These are phyloP conservation scores for Mucor saturninus DNA, from an alignment of 371 early-diverging fungal genomes.

Conservation along the genomic window DNA sequence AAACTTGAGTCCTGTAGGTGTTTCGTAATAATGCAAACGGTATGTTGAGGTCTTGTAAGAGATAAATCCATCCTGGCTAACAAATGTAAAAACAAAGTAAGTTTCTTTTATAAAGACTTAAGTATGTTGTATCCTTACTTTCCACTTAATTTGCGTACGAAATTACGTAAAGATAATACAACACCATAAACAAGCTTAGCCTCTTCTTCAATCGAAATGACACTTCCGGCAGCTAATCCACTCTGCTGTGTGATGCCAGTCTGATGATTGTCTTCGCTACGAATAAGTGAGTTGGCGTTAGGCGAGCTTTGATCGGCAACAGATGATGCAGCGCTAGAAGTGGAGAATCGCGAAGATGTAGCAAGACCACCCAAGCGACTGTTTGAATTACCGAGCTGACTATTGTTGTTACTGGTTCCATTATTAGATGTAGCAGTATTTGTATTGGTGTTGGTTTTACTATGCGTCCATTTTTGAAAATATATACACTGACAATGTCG, in stretches of 20 bases:
- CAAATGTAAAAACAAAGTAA: background rate
- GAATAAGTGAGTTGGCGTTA: constrained; percentile 28
- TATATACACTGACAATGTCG: constrained; percentile 90
- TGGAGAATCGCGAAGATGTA: constrained; percentile 40
- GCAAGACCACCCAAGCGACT: constrained; percentile 38
- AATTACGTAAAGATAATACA: constrained; percentile 84
- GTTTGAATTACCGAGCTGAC: constrained; percentile 35
- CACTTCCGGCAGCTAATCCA: constrained; percentile 56
- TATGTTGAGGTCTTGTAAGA: constrained; percentile 85
- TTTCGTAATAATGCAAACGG: constrained; percentile 89
- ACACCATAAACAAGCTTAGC: constrained; percentile 95
- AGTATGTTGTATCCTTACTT: constrained; percentile 28
- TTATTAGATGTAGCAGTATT: constrained; percentile 7
- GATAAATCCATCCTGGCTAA: constrained; percentile 74
- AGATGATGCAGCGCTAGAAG: constrained; percentile 46
- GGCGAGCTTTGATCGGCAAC: constrained; percentile 29
- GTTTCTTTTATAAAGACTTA: background rate
- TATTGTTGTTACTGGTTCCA: constrained; percentile 30
- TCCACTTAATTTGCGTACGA: constrained; percentile 78
- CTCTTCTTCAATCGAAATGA: constrained; percentile 82
- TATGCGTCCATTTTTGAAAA: constrained; percentile 75
- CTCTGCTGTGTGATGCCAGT: constrained; percentile 41
- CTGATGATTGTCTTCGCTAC: constrained; percentile 34
- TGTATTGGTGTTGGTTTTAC: constrained; percentile 33
- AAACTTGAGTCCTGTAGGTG: constrained; percentile 86